phyloP scores from a whole-genome alignment of 306 rosid species.

The Cucumis melo region DNA sequence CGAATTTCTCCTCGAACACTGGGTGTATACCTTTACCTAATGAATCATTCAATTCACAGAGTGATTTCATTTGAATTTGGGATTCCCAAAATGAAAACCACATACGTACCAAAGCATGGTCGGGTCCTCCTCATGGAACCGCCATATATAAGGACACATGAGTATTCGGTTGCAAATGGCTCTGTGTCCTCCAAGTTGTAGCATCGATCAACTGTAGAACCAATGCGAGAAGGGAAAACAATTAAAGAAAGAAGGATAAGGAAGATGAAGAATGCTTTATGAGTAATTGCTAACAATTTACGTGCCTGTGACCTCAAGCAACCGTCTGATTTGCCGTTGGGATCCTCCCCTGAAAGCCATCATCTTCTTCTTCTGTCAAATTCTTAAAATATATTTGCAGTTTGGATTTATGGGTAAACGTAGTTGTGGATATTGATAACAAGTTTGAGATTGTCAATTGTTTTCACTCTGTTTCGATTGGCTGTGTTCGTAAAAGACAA shows the following conservation, averaged over 20 bases:
- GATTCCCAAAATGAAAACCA: neutral
- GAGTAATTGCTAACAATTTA: neutral
- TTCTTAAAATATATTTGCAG: neutral
- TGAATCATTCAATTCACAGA: neutral
- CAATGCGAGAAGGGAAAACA: neutral
- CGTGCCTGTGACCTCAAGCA: neutral
- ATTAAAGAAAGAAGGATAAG: neutral
- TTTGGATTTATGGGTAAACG: neutral
- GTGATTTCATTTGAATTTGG: neutral
- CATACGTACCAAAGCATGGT: neutral
- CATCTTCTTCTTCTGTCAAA: neutral
- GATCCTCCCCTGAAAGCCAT: neutral
- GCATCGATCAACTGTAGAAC: neutral
- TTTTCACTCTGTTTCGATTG: too few species aligned
- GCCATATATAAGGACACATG: neutral
- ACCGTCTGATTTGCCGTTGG: neutral
- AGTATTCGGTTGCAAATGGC: neutral
- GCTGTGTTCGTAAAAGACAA: too few species aligned
- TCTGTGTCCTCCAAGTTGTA: neutral
- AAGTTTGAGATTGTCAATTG: too few species aligned
- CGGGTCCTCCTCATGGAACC: neutral
- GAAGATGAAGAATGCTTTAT: neutral
- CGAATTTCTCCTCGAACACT: neutral
- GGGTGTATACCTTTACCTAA: constrained; percentile 1
- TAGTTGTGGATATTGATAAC: neutral